Percentiles rank a stretch among this genome's conserved stretches.
Evolutionary conservation across 2,329 filamentous ascomycete species (phyloP).

Genomic region (Trichoderma sp.): DNA sequence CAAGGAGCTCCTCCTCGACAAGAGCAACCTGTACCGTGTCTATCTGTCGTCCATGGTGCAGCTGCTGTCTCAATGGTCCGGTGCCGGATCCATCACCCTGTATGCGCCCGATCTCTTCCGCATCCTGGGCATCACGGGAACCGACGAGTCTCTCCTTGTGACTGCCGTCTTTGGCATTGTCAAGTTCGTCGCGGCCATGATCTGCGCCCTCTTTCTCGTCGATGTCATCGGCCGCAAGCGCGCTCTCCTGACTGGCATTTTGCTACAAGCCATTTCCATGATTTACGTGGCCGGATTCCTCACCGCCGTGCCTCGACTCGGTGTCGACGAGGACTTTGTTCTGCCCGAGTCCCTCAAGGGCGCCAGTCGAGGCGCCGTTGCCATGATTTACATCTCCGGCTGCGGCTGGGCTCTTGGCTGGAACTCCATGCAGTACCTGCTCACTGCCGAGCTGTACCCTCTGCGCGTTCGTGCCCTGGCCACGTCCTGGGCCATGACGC

Average conservation of each 20-base stretch:
- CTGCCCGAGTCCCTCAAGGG: slow-evolving; percentile 53
- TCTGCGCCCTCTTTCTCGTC: slow-evolving; percentile 77
- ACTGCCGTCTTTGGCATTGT: slow-evolving; percentile 76
- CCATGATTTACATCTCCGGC: slow-evolving; percentile 72
- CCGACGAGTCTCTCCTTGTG: slow-evolving; percentile 69
- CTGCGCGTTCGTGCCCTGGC: slow-evolving; percentile 71
- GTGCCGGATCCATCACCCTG: slow-evolving; percentile 72
- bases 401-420: slow-evolving; percentile 71
- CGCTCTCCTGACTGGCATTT: slow-evolving; percentile 62
- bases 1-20: slow-evolving; percentile 68
- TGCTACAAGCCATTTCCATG: slow-evolving; percentile 62
- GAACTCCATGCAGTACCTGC: slow-evolving; percentile 78
- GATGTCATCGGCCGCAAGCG: slow-evolving; percentile 78
- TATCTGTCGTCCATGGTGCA: slow-evolving; percentile 70
- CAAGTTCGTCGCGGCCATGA: slow-evolving; percentile 67
- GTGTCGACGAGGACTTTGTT: slow-evolving; percentile 51
- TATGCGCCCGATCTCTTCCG: slow-evolving; percentile 75
- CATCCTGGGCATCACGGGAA: slow-evolving; percentile 69
- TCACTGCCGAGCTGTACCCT: slow-evolving; percentile 77
- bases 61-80: slow-evolving; percentile 73
- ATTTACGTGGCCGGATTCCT: slow-evolving; percentile 64
- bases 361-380: slow-evolving; percentile 68
- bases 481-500: slow-evolving; percentile 72
- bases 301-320: slow-evolving; percentile 62
- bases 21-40: slow-evolving; percentile 72